Percentiles rank a stretch among this genome's conserved stretches.
Conservation (phyloP, 2,329 filamentous ascomycete species). For the Geosmithia morbida region DNA sequence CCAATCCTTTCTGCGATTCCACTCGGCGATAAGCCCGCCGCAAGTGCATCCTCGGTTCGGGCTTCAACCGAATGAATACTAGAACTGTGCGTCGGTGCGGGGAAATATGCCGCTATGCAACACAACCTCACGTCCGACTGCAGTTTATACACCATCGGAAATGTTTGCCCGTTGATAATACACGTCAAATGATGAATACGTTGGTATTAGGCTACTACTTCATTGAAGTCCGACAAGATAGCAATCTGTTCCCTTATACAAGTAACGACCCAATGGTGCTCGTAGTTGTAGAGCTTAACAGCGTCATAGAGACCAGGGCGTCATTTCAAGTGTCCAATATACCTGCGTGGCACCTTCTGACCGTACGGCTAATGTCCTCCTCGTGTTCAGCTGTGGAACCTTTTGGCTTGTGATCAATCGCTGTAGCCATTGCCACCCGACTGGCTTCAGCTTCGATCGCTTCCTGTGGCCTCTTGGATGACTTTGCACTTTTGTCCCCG, state of each 20-base stretch:
- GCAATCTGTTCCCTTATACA: too few relatives aligned
- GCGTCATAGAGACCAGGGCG: too few relatives aligned
- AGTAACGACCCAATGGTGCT: too few relatives aligned
- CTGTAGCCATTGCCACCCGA: neutral
- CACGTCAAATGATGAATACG: too few relatives aligned
- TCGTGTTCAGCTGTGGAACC: neutral
- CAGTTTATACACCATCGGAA: too few relatives aligned
- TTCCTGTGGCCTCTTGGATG: slow-evolving; percentile 26
- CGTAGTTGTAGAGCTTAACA: too few relatives aligned
- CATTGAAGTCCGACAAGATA: too few relatives aligned
- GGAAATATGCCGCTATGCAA: too few relatives aligned
- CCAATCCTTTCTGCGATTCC: neutral
- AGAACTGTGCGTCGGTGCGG: neutral
- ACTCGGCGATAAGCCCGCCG: neutral
- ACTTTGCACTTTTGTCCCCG: slow-evolving; percentile 29
- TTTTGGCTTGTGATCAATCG: neutral
- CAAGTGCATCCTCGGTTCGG: neutral
- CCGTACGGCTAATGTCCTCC: slow-evolving; percentile 1
- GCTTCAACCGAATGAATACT: neutral
- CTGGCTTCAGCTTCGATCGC: slow-evolving; percentile 21
- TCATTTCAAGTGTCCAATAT: too few relatives aligned
- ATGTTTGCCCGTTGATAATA: too few relatives aligned
- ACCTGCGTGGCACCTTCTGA: neutral
- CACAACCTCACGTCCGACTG: too few relatives aligned
- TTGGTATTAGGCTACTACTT: too few relatives aligned